Conservation (phyloP, 1,284 basidiomycete species). For the Cryptococcus deneoformans region DNA sequence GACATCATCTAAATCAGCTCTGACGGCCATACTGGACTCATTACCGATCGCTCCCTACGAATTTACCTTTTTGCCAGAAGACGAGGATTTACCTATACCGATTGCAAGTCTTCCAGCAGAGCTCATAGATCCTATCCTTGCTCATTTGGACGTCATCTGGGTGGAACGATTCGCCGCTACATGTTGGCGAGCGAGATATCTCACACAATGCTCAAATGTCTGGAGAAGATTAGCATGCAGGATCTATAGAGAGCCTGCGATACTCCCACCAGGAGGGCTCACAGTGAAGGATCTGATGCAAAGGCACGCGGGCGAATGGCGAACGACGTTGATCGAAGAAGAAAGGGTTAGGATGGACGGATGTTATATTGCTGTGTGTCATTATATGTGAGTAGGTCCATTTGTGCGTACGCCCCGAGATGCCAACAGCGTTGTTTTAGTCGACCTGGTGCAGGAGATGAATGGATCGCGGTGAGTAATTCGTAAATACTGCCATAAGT, state of each 20-base stretch:
- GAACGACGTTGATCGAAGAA: constrained; percentile 73
- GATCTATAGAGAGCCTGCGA: constrained; percentile 64
- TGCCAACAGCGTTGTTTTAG: constrained; percentile 46
- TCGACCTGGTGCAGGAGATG: constrained; percentile 71
- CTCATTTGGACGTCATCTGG: constrained; percentile 57
- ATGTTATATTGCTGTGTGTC: constrained; percentile 84
- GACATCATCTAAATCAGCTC: background rate
- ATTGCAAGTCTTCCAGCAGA: constrained; percentile 69
- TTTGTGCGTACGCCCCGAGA: too few species aligned
- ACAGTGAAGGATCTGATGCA: constrained; percentile 51
- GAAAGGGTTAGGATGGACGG: constrained; percentile 80
- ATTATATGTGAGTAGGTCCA: constrained; percentile 54
- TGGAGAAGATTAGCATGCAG: constrained; percentile 59
- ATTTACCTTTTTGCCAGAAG: constrained; percentile 65
- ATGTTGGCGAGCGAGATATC: constrained; percentile 66
- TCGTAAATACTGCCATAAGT: background rate
- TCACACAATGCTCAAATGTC: constrained; percentile 64
- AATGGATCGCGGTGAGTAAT: constrained; percentile 72
- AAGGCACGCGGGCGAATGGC: constrained; percentile 61
- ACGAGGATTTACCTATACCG: constrained; percentile 59
- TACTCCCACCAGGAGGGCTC: constrained; percentile 24
- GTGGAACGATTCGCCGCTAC: constrained; percentile 72
- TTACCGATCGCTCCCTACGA: constrained; percentile 13
- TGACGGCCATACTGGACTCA: constrained; percentile 10
- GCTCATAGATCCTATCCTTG: constrained; percentile 64